Percentiles rank a stretch among this genome's conserved stretches.
These are phyloP conservation scores for Backusella liffmaniae DNA, from an alignment of 192 early-diverging fungal species.

Conservation along the genomic window DNA sequence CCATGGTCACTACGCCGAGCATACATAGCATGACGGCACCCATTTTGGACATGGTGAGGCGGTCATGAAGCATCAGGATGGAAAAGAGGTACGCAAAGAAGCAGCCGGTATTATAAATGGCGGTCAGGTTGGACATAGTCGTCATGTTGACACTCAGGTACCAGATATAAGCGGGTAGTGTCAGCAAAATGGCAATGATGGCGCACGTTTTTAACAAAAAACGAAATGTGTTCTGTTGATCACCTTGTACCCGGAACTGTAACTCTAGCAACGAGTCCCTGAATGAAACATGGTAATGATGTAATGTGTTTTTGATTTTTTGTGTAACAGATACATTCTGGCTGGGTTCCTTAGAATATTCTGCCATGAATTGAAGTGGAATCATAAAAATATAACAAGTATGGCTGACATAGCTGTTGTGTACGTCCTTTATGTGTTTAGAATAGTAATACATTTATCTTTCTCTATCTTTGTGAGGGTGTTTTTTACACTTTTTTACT, in stretches of 20 bases:
- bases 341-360: not conserved
- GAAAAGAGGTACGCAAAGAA: constrained; percentile 87
- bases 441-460: constrained; percentile 20
- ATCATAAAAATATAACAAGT: constrained; percentile 39
- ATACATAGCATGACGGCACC: constrained; percentile 64
- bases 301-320: not conserved
- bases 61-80: constrained; percentile 64
- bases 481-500: constrained; percentile 14
- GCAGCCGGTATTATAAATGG: constrained; percentile 80
- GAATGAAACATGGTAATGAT: not conserved
- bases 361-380: constrained; percentile 37
- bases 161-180: constrained; percentile 74
- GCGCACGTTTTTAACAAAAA: not conserved
- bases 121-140: constrained; percentile 77
- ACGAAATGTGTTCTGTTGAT: constrained; percentile 4
- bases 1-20: constrained; percentile 68
- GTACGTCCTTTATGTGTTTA: constrained; percentile 11
- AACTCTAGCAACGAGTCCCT: constrained; percentile 13
- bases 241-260: not conserved
- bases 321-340: not conserved
- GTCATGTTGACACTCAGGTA: constrained; percentile 71
- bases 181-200: constrained; percentile 57
- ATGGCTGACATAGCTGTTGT: constrained; percentile 41
- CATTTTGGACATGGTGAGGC: constrained; percentile 57
- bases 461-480: constrained; percentile 3